Conservation (phyloP, 805 yeast species). For the Sporopachydermia lactativora region DNA sequence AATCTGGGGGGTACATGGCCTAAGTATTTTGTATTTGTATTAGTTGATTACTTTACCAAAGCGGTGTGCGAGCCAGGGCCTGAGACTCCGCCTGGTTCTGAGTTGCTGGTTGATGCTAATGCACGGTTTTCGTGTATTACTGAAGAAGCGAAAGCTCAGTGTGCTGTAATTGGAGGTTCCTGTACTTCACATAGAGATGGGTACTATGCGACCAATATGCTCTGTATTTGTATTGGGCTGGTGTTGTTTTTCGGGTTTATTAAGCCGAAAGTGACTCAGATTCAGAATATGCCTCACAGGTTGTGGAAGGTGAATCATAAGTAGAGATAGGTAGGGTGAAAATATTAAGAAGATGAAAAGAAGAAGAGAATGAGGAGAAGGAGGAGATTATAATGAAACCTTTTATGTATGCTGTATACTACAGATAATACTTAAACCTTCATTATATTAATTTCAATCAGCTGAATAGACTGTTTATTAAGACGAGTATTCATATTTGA, state of each 20-base stretch:
- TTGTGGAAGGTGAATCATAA: constrained; percentile 55
- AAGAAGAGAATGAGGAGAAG: constrained; percentile 21
- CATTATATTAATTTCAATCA: no score
- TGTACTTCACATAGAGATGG: constrained; percentile 58
- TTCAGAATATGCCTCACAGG: constrained; percentile 60
- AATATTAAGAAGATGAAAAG: constrained; percentile 9
- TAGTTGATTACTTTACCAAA: constrained; percentile 68
- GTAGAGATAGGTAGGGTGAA: constrained; percentile 2
- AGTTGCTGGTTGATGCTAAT: constrained; percentile 5
- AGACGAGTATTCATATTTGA: no score
- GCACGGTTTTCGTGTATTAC: constrained; percentile 21
- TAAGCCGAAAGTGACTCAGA: constrained; percentile 38
- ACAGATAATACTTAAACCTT: no score
- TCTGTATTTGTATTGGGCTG: constrained; percentile 60
- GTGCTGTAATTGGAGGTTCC: constrained; percentile 40
- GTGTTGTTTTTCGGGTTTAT: constrained; percentile 53
- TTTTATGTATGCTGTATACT: no score
- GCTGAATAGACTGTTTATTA: no score
- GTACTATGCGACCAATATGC: constrained; percentile 59
- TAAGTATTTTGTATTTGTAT: constrained; percentile 55
- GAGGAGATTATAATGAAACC: constrained; percentile 16
- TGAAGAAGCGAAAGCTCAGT: constrained; percentile 30
- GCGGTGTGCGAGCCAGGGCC: constrained; percentile 37
- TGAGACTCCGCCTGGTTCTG: constrained; percentile 7
- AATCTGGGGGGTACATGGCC: constrained; percentile 99